Evolutionary conservation across 805 yeast species (phyloP).

Genomic region (Blastobotrys robertii): DNA sequence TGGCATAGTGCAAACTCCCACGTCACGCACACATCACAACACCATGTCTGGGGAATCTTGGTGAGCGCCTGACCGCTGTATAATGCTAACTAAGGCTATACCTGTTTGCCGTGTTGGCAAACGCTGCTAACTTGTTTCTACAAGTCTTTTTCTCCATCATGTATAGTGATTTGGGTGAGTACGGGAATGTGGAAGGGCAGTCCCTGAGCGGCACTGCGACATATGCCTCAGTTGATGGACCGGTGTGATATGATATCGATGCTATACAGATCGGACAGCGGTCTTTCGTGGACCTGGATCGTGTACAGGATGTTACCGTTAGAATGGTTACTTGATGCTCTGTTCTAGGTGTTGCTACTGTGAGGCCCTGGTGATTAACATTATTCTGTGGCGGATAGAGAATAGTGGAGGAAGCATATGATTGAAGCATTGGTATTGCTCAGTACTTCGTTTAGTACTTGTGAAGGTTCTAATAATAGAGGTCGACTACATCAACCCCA

Average conservation of each 20-base stretch:
- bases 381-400: too few species aligned
- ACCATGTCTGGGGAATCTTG: constrained; percentile 41
- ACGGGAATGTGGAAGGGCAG: not conserved
- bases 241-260: too few species aligned
- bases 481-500: constrained; percentile 94
- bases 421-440: too few species aligned
- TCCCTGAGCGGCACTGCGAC: not conserved
- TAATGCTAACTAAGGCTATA: constrained; percentile 21
- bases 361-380: too few species aligned
- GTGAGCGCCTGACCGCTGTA: constrained; percentile 19
- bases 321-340: too few species aligned
- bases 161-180: constrained; percentile 75
- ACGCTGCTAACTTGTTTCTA: constrained; percentile 78
- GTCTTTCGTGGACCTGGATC: too few species aligned
- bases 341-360: too few species aligned
- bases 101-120: constrained; percentile 57
- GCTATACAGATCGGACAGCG: too few species aligned
- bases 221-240: too few species aligned
- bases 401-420: too few species aligned
- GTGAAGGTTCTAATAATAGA: constrained; percentile 21
- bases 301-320: too few species aligned
- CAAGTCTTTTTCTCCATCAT: constrained; percentile 94
- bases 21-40: not conserved
- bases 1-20: too few species aligned
- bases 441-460: not conserved